phyloP scores from a whole-genome alignment of 2,329 filamentous ascomycete species.

The Pochonia chlamydosporia region DNA sequence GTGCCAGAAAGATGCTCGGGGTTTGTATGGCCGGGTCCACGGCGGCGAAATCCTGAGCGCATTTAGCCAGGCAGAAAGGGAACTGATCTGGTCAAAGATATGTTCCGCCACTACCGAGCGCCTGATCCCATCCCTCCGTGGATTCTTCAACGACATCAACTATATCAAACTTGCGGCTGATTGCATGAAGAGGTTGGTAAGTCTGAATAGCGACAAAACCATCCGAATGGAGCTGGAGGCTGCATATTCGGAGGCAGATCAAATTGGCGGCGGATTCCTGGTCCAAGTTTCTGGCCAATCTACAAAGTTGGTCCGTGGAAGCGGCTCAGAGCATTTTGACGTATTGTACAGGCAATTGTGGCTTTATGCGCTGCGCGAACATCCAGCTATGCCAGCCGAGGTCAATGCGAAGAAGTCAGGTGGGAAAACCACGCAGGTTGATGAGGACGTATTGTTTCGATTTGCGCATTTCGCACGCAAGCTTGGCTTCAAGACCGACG shows the following conservation, averaged over 20 bases:
- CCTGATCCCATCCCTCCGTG: conserved; percentile 28
- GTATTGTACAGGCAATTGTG: conserved; percentile 9
- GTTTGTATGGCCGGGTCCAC: conserved; percentile 20
- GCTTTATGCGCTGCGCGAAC: conserved; percentile 9
- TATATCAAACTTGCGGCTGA: conserved; percentile 20
- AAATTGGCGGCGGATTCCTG: conserved; percentile 1
- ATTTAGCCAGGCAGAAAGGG: conserved; percentile 22
- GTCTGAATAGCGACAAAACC: background rate
- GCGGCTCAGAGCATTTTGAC: conserved; percentile 6
- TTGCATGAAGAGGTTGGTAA: conserved; percentile 9
- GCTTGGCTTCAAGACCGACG: conserved; percentile 8
- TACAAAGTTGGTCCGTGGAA: background rate
- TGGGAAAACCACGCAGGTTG: background rate
- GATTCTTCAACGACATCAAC: conserved; percentile 30
- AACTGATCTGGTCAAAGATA: conserved; percentile 22
- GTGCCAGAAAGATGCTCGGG: conserved; percentile 18
- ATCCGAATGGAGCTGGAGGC: conserved; percentile 5
- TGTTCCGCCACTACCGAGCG: conserved; percentile 13
- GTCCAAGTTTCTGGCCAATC: conserved; percentile 6
- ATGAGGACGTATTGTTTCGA: conserved; percentile 9
- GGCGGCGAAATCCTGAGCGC: conserved; percentile 24
- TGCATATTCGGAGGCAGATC: background rate
- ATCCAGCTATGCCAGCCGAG: conserved; percentile 7
- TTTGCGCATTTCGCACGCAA: conserved; percentile 7
- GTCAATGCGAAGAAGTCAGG: conserved; percentile 2